Evolutionary conservation across 106 monocot genomes (phyloP).

Genomic region (Dioscorea zingiberensis): DNA sequence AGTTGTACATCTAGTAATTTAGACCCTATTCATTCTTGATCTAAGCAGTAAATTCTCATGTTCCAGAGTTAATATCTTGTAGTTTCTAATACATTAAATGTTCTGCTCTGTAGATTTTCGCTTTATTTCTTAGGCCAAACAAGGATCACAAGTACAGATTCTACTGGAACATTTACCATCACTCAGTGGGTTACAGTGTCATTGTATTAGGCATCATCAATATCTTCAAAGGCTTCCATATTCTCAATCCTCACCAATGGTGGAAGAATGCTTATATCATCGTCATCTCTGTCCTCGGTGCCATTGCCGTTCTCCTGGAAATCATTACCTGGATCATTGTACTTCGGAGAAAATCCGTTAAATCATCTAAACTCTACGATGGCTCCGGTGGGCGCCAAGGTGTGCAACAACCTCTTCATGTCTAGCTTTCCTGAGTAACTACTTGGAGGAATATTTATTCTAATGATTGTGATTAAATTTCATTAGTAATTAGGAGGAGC

Average conservation of each 20-base stretch:
- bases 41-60: too few relatives aligned
- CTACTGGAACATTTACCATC: constrained; percentile 80
- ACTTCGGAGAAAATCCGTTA: constrained; percentile 25
- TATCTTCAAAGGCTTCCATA: constrained; percentile 62
- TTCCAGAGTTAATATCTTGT: too few relatives aligned
- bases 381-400: constrained; percentile 3
- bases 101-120: constrained; percentile 38
- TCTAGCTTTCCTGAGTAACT: not conserved
- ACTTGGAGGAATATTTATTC: too few relatives aligned
- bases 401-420: constrained; percentile 5
- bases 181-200: constrained; percentile 54
- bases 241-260: constrained; percentile 33
- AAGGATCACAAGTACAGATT: constrained; percentile 65
- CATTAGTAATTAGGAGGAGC: too few relatives aligned
- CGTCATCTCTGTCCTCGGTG: constrained; percentile 42
- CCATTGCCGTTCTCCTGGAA: constrained; percentile 41
- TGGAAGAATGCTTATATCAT: constrained; percentile 62
- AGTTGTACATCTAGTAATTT: too few relatives aligned
- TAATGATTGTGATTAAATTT: too few relatives aligned
- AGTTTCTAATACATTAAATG: too few relatives aligned
- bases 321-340: constrained; percentile 56
- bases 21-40: too few relatives aligned
- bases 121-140: constrained; percentile 67
- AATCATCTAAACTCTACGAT: constrained; percentile 9
- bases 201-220: constrained; percentile 62